phyloP scores from a whole-genome alignment of 495 filamentous ascomycete genomes.

The Darksidea phi region DNA sequence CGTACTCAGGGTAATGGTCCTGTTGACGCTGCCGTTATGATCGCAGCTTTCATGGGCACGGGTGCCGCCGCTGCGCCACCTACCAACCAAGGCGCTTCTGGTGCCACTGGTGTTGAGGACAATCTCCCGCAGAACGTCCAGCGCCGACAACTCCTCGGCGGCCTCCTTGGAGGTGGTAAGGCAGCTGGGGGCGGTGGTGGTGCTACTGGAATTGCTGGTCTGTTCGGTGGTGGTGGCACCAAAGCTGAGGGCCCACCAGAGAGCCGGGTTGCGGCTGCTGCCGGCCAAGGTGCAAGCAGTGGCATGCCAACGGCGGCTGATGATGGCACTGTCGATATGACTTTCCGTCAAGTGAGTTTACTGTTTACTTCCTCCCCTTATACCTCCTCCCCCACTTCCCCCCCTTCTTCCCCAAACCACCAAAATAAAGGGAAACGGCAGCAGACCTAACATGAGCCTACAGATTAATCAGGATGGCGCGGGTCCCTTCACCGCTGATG shows the following conservation, averaged over 20 bases:
- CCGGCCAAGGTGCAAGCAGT: constrained; percentile 32
- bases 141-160: constrained; percentile 18
- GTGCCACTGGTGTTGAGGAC: constrained; percentile 18
- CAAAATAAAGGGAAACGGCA: too few relatives aligned
- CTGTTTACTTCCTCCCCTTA: background rate
- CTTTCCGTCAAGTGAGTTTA: constrained; percentile 29
- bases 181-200: constrained; percentile 13
- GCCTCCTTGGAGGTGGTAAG: constrained; percentile 12
- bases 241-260: constrained; percentile 35
- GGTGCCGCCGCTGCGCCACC: constrained; percentile 11
- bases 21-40: constrained; percentile 48
- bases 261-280: constrained; percentile 33
- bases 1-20: constrained; percentile 58
- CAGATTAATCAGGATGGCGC: constrained; percentile 47
- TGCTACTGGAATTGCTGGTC: constrained; percentile 18
- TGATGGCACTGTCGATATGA: constrained; percentile 51
- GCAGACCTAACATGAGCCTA: background rate
- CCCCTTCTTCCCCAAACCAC: too few relatives aligned
- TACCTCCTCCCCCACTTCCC: background rate
- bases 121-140: constrained; percentile 12
- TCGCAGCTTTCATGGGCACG: constrained; percentile 41
- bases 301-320: constrained; percentile 56
- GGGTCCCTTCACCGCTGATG: constrained; percentile 41
- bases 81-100: constrained; percentile 27
- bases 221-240: constrained; percentile 31